Evolutionary conservation across 768 basidiomycete species (phyloP).

Genomic region (Lanmaoa rubissima): DNA sequence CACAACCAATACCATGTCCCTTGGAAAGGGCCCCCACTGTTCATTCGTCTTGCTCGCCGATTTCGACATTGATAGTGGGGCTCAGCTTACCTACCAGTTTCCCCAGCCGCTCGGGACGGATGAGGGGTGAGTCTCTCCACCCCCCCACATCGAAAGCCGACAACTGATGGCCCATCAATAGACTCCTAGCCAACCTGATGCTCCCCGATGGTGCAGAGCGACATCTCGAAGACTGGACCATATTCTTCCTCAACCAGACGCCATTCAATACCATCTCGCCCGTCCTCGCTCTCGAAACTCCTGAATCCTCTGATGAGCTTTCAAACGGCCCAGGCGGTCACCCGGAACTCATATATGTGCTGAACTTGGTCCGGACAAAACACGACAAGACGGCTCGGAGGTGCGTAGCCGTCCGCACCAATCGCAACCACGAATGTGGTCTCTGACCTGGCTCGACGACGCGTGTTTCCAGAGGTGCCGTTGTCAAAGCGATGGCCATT

Average conservation of each 20-base stretch:
- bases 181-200: slow-evolving; percentile 95
- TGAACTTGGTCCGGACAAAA: slow-evolving; percentile 90
- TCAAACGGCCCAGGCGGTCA: slow-evolving; percentile 25
- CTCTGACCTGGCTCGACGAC: slow-evolving; percentile 13
- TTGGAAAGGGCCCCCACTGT: slow-evolving; percentile 67
- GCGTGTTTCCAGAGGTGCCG: slow-evolving; percentile 65
- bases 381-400: slow-evolving; percentile 80
- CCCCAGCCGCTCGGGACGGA: slow-evolving; percentile 93
- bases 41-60: slow-evolving; percentile 97
- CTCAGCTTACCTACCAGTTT: slow-evolving; percentile 93
- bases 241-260: slow-evolving; percentile 97
- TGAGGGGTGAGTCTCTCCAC: slow-evolving; percentile 67
- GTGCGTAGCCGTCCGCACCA: slow-evolving; percentile 39
- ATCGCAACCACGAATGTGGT: background rate
- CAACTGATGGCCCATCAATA: slow-evolving; percentile 31
- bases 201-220: slow-evolving; percentile 97
- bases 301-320: slow-evolving; percentile 32
- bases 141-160: background rate
- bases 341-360: slow-evolving; percentile 74
- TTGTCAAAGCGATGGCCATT: slow-evolving; percentile 92
- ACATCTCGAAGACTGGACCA: slow-evolving; percentile 95
- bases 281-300: slow-evolving; percentile 68
- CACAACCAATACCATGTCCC: slow-evolving; percentile 42
- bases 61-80: slow-evolving; percentile 95
- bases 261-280: slow-evolving; percentile 84